Conservation (phyloP, 73 alveolate genomes). For the Diophrys sp. region DNA sequence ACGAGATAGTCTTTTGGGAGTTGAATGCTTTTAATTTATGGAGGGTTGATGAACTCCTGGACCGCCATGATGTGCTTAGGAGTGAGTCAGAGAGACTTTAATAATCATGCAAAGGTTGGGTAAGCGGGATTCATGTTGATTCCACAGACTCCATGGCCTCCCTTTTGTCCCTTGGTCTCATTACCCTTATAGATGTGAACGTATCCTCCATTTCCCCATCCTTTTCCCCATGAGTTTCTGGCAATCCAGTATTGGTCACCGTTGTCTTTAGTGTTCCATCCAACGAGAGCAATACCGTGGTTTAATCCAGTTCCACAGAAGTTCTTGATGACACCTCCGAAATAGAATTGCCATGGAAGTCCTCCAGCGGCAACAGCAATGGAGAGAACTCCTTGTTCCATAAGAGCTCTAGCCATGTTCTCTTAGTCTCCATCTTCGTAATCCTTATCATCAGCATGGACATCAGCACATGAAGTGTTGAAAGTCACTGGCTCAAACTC, state of each 20-base stretch:
- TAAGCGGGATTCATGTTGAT: constrained; percentile 11
- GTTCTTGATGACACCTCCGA: constrained; percentile 58
- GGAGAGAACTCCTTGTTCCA: constrained; percentile 56
- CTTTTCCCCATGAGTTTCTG: constrained; percentile 93
- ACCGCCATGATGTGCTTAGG: no score
- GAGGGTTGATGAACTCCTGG: no score
- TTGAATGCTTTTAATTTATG: not conserved
- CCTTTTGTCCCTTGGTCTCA: not conserved
- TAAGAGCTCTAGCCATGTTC: constrained; percentile 39
- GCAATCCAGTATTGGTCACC: constrained; percentile 78
- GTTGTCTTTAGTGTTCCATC: constrained; percentile 67
- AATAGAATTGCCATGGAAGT: constrained; percentile 76
- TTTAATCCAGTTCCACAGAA: constrained; percentile 75
- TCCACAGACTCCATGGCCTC: constrained; percentile 24
- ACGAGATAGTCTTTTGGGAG: not conserved
- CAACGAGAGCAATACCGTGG: constrained; percentile 92
- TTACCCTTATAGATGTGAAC: constrained; percentile 54
- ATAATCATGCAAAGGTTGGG: constrained; percentile 1
- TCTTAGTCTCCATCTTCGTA: constrained; percentile 30
- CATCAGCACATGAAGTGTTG: constrained; percentile 19
- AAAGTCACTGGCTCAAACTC: constrained; percentile 8
- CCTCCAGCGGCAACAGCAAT: constrained; percentile 84
- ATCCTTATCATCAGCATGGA: constrained; percentile 22
- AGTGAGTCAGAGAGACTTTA: not conserved
- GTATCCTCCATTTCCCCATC: constrained; percentile 94